Evolutionary conservation across 2,329 filamentous ascomycete species (phyloP).

Genomic region (Neoarthrinium moseri): DNA sequence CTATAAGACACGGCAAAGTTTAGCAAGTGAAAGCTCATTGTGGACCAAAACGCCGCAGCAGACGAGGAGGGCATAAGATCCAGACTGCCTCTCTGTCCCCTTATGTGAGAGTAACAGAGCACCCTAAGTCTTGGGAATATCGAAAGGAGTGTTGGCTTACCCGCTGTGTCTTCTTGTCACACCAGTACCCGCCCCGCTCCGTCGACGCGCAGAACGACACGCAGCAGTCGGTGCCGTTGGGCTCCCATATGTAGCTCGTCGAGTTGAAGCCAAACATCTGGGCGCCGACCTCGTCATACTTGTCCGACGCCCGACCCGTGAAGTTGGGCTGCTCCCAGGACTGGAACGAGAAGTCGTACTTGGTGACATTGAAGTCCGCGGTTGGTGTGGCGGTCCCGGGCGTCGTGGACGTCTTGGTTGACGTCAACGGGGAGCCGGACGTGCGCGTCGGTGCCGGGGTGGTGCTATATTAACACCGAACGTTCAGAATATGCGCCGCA

Average conservation of each 20-base stretch:
- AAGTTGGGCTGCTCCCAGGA: not conserved
- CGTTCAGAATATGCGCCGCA: not conserved
- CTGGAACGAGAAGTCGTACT: not conserved
- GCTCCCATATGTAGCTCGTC: slow-evolving; percentile 4
- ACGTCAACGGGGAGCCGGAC: too few species aligned
- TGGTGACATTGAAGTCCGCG: not conserved
- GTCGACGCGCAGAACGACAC: not conserved
- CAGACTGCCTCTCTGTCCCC: too few species aligned
- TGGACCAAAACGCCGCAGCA: too few species aligned
- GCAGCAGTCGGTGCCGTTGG: slow-evolving; percentile 1
- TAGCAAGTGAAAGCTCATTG: too few species aligned
- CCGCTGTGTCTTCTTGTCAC: not conserved
- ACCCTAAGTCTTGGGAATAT: too few species aligned
- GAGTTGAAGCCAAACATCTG: too few species aligned
- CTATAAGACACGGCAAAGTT: too few species aligned
- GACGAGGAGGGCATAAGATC: too few species aligned
- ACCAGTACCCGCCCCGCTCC: slow-evolving; percentile 1
- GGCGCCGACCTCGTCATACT: not conserved
- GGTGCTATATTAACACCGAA: not conserved
- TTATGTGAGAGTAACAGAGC: too few species aligned
- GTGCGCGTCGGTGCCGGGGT: not conserved
- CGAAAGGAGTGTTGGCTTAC: too few species aligned
- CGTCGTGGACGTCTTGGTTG: too few species aligned
- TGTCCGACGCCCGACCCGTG: not conserved
- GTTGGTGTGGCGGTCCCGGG: not conserved